Base-by-base conservation (phyloP, 176 grass and related monocot genomes). In the Aegilops speltoides region DNA sequence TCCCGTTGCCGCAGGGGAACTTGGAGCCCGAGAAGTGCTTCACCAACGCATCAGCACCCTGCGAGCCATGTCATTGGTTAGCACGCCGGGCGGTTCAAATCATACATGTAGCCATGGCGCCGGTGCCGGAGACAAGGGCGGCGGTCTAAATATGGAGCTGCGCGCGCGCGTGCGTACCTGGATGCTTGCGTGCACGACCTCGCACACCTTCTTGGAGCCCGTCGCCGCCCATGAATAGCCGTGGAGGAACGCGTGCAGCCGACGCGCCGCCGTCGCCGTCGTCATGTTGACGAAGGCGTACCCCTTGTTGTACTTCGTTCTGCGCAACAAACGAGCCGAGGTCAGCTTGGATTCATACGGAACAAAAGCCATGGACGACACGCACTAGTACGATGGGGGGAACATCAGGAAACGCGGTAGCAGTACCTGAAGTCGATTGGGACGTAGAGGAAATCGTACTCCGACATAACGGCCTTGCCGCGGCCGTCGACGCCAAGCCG, bases 241-340 rank as follows among this genome's bases (percentile, higher is more conserved):
- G 11, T 97, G 56, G 0, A 97, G 83, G 23, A 78, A 17, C 0
- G 2, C 6, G 22, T 68, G 68, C 0, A 97, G 79, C 57, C 89
- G 83, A 20, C 43, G 10, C 2, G 91, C 94, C 8, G 84, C 94
- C 1, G 25, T 41, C 63, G 89, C 37, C 62, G 62, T 79, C 0
- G 94, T 97, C 22, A 92, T 78, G 62, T 97, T 97, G 0, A 97
- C 87, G 10, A 97, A 97, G 0, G 87, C 88, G 62, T 90, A 97
- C 0, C 94, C 94, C 19, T 84, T 82, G 79, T 97, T 97, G 59
- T 69, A 81, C 0, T 32, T 4, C 0, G 59, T 94, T 43, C 94
- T 97, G n/a, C 19, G 20, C 19, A 59, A 1, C 19, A 59, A 59
- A 9, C 54, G 7, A 22, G 54, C 54, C 20, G 54, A 22, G 54